These are phyloP conservation scores for Vitis riparia DNA, from an alignment of 164 flowering plant species.

Conservation along the genomic window DNA sequence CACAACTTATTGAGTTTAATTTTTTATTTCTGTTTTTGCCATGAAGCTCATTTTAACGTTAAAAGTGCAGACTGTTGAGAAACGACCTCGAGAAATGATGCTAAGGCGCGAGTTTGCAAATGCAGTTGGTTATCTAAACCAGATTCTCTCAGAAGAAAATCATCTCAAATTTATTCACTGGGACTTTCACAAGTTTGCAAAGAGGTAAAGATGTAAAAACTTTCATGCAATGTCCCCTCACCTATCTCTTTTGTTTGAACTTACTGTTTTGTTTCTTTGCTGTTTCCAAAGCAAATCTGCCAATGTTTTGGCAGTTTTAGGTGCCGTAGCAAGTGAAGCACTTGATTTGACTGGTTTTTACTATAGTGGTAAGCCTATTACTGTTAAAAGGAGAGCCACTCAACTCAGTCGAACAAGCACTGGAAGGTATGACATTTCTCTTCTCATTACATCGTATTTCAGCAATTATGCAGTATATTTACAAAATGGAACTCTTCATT, in stretches of 20 bases:
- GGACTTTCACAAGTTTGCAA: conserved; percentile 98
- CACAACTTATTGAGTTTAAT: not conserved
- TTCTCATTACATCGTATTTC: no score
- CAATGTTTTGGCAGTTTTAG: conserved; percentile 95
- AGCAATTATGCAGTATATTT: no score
- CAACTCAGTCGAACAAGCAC: conserved; percentile 69
- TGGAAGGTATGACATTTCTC: conserved; percentile 44
- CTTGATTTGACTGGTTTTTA: conserved; percentile 94
- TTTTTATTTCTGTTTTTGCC: not conserved
- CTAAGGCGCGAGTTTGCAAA: conserved; percentile 90
- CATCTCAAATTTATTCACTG: conserved; percentile 91
- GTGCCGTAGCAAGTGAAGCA: conserved; percentile 89
- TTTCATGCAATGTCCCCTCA: not conserved
- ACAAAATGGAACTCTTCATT: no score
- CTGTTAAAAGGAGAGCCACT: conserved; percentile 48
- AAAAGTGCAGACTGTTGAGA: conserved; percentile 84
- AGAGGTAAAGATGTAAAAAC: conserved; percentile 49
- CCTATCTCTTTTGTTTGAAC: conserved; percentile 2
- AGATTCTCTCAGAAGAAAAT: conserved; percentile 74
- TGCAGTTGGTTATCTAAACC: conserved; percentile 94
- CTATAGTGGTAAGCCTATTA: conserved; percentile 75
- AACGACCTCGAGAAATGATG: conserved; percentile 99
- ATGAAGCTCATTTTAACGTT: conserved; percentile 1
- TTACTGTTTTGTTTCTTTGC: conserved; percentile 23
- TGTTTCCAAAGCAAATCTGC: conserved; percentile 80